Percentiles rank a stretch among this genome's conserved stretches.
Conservation (phyloP, 176 grass and related monocot species). For the Typha latifolia region DNA sequence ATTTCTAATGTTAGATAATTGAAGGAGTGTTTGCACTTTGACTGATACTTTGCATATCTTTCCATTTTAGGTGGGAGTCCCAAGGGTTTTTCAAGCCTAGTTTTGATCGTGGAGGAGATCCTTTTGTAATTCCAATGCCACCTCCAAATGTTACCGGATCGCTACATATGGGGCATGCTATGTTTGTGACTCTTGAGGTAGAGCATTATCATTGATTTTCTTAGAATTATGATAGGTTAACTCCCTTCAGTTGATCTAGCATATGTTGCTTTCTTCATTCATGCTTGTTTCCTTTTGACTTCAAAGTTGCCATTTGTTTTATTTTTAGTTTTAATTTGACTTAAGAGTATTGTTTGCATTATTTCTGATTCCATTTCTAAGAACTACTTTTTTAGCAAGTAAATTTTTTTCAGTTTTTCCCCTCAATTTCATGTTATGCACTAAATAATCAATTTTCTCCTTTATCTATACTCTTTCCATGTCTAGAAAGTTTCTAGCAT, state of each 20-base stretch:
- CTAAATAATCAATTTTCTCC: not conserved
- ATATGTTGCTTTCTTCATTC: too few species aligned
- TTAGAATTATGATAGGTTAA: not conserved
- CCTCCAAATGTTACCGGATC: slow-evolving; percentile 97
- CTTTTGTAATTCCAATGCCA: slow-evolving; percentile 92
- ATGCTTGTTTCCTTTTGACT: too few species aligned
- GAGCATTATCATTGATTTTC: slow-evolving; percentile 4
- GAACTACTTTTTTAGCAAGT: not conserved
- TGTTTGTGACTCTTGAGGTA: slow-evolving; percentile 99
- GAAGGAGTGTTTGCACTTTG: not conserved
- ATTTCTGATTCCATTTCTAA: too few species aligned
- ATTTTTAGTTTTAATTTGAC: too few species aligned
- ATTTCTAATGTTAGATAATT: not conserved
- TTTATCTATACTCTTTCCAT: too few species aligned
- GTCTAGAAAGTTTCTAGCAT: too few species aligned
- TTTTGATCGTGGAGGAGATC: slow-evolving; percentile 60
- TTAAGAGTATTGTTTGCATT: too few species aligned
- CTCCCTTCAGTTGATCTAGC: too few species aligned
- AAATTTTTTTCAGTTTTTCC: not conserved
- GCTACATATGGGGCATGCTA: slow-evolving; percentile 97
- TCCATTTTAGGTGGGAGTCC: slow-evolving; percentile 75
- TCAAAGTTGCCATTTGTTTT: too few species aligned
- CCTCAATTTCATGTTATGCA: not conserved
- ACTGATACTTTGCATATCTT: not conserved
- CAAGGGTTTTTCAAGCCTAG: slow-evolving; percentile 91